Evolutionary conservation across 2,329 filamentous ascomycete species (phyloP), one percentile per base, ranked within the genome.

Genomic region (Xylaria sp.): DNA sequence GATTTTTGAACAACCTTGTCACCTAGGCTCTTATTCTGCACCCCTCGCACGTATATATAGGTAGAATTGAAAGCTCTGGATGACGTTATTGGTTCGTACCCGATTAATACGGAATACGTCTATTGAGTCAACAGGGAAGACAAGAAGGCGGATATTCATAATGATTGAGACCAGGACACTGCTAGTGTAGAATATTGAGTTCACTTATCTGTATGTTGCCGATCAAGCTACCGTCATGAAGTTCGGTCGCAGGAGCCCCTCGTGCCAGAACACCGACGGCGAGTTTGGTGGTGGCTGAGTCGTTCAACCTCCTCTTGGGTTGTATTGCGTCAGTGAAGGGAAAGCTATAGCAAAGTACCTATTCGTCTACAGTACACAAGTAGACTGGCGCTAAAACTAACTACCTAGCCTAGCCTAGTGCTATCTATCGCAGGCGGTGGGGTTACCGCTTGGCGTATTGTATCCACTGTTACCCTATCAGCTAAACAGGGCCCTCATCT

Each of bases 381-480:
- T n/a, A n/a, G n/a, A n/a, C 36, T 59, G 55, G 18, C 15, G 39
- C 15, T 10, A 10, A 59, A 36, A 9, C 30, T n/a, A 61, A 34
- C 59, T 61, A 61, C 59, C 25, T 43, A 53, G n/a, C 13, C 7
- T 43, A 15, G 59, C 41, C 46, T 52, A 61, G 50, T 34, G 60
- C 13, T n/a, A 56, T 39, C 13, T n/a, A 56, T 39, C 32, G 18
- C 39, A 12, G 41, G 25, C 55, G 15, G 36, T 43, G 55, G 55
- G 55, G n/a, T 20, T 43, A 12, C 15, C 25, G 23, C 48, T 62
- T 53, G 43, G 36, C 34, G n/a, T 5, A 0, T 28, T 3, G 25
- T 55, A 25, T 10, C 65, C 60, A 67, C 60, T 63, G 15, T 63
- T 67, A 63, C 65, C 60, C 60, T 65, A 65, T 65, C 63, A 60